Evolutionary conservation across 768 basidiomycete genomes (phyloP).

Genomic region (Jaapia argillacea): DNA sequence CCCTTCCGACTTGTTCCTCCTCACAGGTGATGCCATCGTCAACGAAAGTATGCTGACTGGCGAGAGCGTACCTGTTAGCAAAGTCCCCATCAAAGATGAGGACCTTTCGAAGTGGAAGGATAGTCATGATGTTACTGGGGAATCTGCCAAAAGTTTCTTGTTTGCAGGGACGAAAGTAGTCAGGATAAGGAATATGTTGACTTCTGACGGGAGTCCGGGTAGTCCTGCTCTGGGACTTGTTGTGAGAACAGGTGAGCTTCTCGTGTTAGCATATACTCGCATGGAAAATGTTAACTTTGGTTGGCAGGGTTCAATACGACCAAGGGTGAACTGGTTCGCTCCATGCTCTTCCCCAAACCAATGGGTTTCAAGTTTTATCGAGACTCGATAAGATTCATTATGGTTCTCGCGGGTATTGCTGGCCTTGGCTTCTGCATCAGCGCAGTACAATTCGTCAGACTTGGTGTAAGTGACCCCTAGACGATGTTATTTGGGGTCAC

Average conservation of each 20-base stretch:
- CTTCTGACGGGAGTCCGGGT: slow-evolving; percentile 38
- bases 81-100: slow-evolving; percentile 74
- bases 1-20: slow-evolving; percentile 85
- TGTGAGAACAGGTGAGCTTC: slow-evolving; percentile 63
- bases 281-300: slow-evolving; percentile 1
- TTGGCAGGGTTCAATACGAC: slow-evolving; percentile 87
- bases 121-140: slow-evolving; percentile 43
- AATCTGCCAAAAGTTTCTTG: slow-evolving; percentile 74
- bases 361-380: slow-evolving; percentile 99
- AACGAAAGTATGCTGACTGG: slow-evolving; percentile 99
- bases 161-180: slow-evolving; percentile 90
- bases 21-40: slow-evolving; percentile 94
- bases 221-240: slow-evolving; percentile 74
- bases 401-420: slow-evolving; percentile 86
- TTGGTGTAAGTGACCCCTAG: slow-evolving; percentile 68
- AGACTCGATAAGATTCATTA: slow-evolving; percentile 85
- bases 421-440: slow-evolving; percentile 85
- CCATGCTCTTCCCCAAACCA: slow-evolving; percentile 98
- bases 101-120: slow-evolving; percentile 65
- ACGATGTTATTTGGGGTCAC: too few relatives aligned
- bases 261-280: neutral
- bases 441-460: slow-evolving; percentile 82
- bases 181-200: slow-evolving; percentile 60
- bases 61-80: slow-evolving; percentile 95
- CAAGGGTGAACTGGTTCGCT: slow-evolving; percentile 89